Evolutionary conservation across 2,329 filamentous ascomycete species (phyloP).

Genomic region (Clarireedia sp.): DNA sequence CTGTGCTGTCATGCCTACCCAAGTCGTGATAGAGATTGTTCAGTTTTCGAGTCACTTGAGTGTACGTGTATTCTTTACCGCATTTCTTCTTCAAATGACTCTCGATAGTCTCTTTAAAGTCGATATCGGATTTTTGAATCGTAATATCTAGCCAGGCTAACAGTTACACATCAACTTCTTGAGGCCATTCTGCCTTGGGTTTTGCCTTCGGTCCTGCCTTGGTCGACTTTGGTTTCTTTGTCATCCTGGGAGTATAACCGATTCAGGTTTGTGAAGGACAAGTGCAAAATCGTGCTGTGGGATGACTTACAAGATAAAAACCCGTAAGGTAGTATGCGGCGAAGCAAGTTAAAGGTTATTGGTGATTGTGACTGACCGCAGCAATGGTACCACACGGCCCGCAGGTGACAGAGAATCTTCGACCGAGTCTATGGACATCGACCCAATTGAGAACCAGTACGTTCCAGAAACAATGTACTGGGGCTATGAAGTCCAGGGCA

Average conservation of each 20-base stretch:
- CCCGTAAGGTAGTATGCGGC: too few species aligned
- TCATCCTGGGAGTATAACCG: too few species aligned
- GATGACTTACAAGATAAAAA: too few species aligned
- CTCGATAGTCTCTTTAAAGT: background rate
- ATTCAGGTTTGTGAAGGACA: too few species aligned
- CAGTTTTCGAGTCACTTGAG: background rate
- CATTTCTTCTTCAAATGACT: background rate
- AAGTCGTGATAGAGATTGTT: background rate
- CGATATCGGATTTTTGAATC: background rate
- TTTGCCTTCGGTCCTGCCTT: background rate
- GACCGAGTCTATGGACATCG: background rate
- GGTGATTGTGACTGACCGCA: background rate
- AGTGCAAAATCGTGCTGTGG: too few species aligned
- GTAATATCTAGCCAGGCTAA: background rate
- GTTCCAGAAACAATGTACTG: background rate
- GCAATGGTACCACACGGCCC: too few species aligned
- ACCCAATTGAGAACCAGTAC: background rate
- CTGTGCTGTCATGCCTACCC: background rate
- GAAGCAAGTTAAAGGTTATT: too few species aligned
- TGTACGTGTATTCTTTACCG: background rate
- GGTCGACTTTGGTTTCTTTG: too few species aligned
- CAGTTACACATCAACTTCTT: background rate
- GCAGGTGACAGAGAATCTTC: too few species aligned
- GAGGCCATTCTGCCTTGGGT: background rate
- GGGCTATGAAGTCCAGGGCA: constrained; percentile 12